Evolutionary conservation across 164 flowering plant species (phyloP), one percentile per base, ranked within the genome.

Genomic region (Chimonanthus salicifolius): DNA sequence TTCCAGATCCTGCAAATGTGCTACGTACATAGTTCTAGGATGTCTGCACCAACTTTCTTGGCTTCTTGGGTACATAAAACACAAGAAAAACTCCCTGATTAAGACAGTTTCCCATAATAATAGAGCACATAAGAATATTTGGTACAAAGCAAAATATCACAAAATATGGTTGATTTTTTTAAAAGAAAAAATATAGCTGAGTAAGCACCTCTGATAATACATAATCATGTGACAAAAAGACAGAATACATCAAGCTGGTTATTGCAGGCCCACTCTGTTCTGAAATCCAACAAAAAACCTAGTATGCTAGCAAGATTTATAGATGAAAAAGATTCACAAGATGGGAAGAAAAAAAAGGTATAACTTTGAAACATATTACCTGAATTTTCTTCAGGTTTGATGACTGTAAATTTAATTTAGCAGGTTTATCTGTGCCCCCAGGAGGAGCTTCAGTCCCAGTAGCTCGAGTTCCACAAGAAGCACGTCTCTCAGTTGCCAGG

Each of bases 401-500:
- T 13, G 84, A 78, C 9, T 47, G 72, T 62, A 77, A 21, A 72
- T 48, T 82, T 47, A 72, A 48, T 20, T 77, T 80, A 50, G 78
- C 71, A 62, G 82, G 71, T 74, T 71, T 78, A 49, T 76, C 16
- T 54, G 13, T 82, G 67, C 66, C 80, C 71, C 64, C 70, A 68
- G 71, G 74, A 64, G 78, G 84, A 74, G 77, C 33, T 66, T 86
- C 91, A 74, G 79, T 48, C 50, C 69, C 85, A 66, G 64, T 46
- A 70, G 83, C 80, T 44, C 88, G 90, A 73, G 83, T 74, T 74
- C 84, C 89, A 72, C 58, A 74, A 44, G 88, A 84, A 76, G 98
- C 88, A 75, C 89, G 93, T 83, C 84, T 90, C 62, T 90, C 98
- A 76, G 97, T 94, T 62, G 93, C 97, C 75, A 90, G 70, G 70